Evolutionary conservation across 2,329 filamentous ascomycete species (phyloP).

Genomic region (Ceratocystis colombiana): DNA sequence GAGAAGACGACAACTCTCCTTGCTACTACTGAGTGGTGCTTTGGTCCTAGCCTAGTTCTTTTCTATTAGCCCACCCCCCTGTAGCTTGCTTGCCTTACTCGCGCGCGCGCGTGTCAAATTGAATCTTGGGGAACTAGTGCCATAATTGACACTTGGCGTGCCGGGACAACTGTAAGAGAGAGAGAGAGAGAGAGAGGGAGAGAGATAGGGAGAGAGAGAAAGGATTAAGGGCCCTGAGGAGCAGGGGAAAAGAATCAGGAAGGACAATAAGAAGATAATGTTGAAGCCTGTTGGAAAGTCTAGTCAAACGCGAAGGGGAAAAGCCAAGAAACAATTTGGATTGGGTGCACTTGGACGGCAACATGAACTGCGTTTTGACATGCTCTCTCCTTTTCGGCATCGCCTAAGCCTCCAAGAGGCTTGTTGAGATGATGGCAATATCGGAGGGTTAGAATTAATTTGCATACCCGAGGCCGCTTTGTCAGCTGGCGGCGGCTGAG

Average conservation of each 20-base stretch:
- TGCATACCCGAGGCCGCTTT: not conserved
- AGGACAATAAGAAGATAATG: not conserved
- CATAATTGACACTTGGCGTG: conserved; percentile 11
- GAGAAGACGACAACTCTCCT: not conserved
- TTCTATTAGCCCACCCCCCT: not conserved
- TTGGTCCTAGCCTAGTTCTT: too few species aligned
- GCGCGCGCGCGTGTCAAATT: conserved; percentile 1
- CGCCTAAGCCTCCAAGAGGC: not conserved
- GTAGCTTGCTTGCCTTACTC: not conserved
- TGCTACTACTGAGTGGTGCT: too few species aligned
- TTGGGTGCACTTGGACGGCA: not conserved
- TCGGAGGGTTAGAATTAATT: not conserved
- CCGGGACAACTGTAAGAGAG: conserved; percentile 3
- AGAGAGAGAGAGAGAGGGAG: not conserved
- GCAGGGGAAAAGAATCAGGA: not conserved
- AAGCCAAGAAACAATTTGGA: not conserved
- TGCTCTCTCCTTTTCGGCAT: not conserved
- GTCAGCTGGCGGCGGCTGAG: not conserved
- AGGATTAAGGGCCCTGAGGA: not conserved
- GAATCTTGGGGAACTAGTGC: conserved; percentile 4
- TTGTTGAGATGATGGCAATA: conserved; percentile 8
- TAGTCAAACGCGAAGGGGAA: not conserved
- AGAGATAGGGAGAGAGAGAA: not conserved
- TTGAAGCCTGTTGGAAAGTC: not conserved
- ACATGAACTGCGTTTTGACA: not conserved